These are phyloP conservation scores for Pecoramyces ruminantium DNA, from an alignment of 192 early-diverging fungal species.

Conservation along the genomic window DNA sequence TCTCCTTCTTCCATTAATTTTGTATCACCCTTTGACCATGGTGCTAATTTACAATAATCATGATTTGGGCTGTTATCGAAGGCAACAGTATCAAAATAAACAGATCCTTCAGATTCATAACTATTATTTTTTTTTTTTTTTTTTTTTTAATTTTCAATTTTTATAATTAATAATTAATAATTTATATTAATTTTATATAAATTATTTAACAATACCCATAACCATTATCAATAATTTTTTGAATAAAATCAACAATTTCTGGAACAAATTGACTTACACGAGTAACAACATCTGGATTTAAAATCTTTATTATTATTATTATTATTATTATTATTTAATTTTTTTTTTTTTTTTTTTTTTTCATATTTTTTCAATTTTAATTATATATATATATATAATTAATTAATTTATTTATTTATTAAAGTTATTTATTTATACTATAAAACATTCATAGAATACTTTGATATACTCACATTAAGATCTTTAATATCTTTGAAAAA, in stretches of 20 bases:
- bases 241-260: conserved; percentile 76
- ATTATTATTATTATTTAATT: too few relatives aligned
- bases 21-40: conserved; percentile 66
- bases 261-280: conserved; percentile 94
- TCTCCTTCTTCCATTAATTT: conserved; percentile 79
- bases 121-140: conserved; percentile 2
- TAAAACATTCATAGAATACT: too few relatives aligned
- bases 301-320: conserved; percentile 21
- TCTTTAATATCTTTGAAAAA: conserved; percentile 88
- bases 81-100: conserved; percentile 80
- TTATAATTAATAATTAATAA: background rate
- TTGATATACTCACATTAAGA: conserved; percentile 52
- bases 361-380: too few relatives aligned
- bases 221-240: conserved; percentile 86
- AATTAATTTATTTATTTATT: too few relatives aligned
- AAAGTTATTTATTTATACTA: background rate
- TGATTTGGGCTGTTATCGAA: conserved; percentile 72
- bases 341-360: too few relatives aligned
- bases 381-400: too few relatives aligned
- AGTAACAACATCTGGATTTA: conserved; percentile 70
- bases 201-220: conserved; percentile 46
- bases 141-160: too few relatives aligned
- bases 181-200: too few relatives aligned
- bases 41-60: conserved; percentile 87
- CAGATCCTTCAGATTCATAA: conserved; percentile 77